Base-by-base conservation (phyloP, 768 basidiomycete genomes). In the Dioszegia hungarica region DNA sequence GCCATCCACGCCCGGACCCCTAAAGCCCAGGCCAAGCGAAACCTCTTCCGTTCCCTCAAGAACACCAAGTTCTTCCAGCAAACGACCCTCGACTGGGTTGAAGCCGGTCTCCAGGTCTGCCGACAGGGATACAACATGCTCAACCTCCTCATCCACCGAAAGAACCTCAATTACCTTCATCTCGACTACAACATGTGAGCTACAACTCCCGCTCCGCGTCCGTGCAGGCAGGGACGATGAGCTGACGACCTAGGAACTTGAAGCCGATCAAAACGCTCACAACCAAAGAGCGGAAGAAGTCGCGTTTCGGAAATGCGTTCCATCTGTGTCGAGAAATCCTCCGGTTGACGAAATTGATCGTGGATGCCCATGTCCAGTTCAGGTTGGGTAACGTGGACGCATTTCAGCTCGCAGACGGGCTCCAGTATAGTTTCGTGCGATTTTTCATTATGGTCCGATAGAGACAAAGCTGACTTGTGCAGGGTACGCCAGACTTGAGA, bases 11-110 rank as follows among this genome's bases (percentile, higher is more conserved):
- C 86, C 52, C 82, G 89, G 43, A 82, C 86, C 5, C 92, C 95
- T 77, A 98, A 95, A 78, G 87, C 95, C 8, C 94, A 95, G 89
- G 87, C 89, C 62, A 98, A 94, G 84, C 91, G 94, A 80, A 95
- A 93, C 72, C 74, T 98, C 47, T 98, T 99, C 83, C 82, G 90
- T 33, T 66, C 64, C 43, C 63, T 79, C 56, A 98, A 97, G 78
- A 87, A 89, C n/a, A 99, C 95, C 56, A 98, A 98, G 78, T 99
- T 99, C 79, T 99, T 99, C 86, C 95, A 98, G 80, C 90, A 89
- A 14, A 99, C 95, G 3, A 90, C 83, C 63, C 78, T 99, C 64
- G 95, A 99, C 77, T 99, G 95, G 95, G 94, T 99, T 34, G 95
- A 99, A 77, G 95, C 94, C 2, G 95, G 95, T 64, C 78, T 99